phyloP scores from a whole-genome alignment of 345 rosid species.

The Gossypium rotundifolium region DNA sequence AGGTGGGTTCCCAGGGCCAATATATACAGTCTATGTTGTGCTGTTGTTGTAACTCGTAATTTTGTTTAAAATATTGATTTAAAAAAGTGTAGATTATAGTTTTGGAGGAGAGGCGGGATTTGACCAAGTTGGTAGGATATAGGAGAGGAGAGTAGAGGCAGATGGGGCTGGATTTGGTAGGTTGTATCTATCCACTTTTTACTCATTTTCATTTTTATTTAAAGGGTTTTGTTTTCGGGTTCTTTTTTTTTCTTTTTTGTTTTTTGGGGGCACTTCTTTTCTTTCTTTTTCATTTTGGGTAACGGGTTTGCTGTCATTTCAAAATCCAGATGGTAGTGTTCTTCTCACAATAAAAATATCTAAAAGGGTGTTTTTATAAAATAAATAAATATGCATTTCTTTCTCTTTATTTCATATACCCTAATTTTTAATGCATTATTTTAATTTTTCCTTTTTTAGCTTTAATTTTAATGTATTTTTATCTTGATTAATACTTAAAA shows the following conservation, averaged over 20 bases:
- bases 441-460: rapidly evolving
- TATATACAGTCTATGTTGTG: neutral
- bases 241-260: too few species aligned
- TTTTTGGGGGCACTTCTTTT: neutral
- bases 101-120: neutral
- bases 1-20: neutral
- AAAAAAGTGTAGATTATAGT: too few species aligned
- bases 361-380: too few species aligned
- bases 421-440: too few species aligned
- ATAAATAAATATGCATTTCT: too few species aligned
- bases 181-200: neutral
- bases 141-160: neutral
- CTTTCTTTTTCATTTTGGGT: neutral
- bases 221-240: too few species aligned
- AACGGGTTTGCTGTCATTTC: neutral
- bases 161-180: neutral
- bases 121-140: neutral
- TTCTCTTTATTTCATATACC: too few species aligned
- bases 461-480: too few species aligned
- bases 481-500: too few species aligned
- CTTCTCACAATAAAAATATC: too few species aligned
- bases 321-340: neutral
- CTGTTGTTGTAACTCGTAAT: neutral
- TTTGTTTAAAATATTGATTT: neutral
- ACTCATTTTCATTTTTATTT: neutral